These are phyloP conservation scores for Halenospora varia DNA, from an alignment of 495 filamentous ascomycete species.

Conservation along the genomic window DNA sequence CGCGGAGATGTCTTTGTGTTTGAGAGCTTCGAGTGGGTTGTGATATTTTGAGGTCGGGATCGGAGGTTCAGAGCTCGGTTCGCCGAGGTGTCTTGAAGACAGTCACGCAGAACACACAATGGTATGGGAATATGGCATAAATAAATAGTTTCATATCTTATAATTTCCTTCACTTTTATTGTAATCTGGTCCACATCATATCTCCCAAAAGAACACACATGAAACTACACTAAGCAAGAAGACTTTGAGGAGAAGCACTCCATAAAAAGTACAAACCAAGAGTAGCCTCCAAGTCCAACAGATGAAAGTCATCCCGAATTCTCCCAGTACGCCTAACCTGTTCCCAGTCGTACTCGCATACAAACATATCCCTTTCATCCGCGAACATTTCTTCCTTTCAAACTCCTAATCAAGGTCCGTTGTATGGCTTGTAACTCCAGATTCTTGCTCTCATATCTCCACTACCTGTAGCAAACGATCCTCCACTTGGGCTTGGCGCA, in stretches of 20 bases:
- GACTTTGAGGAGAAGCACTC: background rate
- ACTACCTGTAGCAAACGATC: constrained; percentile 81
- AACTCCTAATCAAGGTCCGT: constrained; percentile 28
- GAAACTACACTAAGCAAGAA: background rate
- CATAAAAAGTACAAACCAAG: background rate
- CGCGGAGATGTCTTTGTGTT: background rate
- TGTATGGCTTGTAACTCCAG: constrained; percentile 66
- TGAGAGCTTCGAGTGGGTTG: background rate
- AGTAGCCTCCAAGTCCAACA: background rate
- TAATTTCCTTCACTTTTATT: background rate
- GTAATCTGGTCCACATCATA: background rate
- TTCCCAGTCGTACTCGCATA: background rate
- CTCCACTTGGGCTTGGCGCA: constrained; percentile 74
- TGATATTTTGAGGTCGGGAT: background rate
- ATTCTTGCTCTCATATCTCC: constrained; percentile 90
- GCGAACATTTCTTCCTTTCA: background rate
- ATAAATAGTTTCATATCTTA: background rate
- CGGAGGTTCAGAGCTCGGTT: background rate
- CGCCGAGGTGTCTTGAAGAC: background rate
- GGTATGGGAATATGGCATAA: no score
- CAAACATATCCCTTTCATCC: background rate
- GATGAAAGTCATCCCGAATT: background rate
- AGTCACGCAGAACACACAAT: background rate
- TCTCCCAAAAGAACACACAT: background rate
- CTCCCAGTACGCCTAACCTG: background rate